These are phyloP conservation scores for Taiwanofungus camphoratus DNA, from an alignment of 1,284 basidiomycete genomes.

Conservation along the genomic window DNA sequence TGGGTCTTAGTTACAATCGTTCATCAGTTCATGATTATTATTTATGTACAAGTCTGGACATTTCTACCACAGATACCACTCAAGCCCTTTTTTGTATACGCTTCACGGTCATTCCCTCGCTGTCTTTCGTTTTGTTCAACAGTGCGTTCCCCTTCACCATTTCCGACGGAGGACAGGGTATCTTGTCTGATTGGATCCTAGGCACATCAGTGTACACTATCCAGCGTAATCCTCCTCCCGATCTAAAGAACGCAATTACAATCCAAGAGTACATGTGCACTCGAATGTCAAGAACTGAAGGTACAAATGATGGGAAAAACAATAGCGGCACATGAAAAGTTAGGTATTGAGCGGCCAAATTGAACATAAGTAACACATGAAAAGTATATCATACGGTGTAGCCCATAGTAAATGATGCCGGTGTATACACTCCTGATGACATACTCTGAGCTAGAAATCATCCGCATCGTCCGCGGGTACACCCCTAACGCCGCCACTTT, in stretches of 20 bases:
- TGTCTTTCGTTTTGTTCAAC: neutral
- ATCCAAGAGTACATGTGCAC: neutral
- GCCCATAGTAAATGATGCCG: too few relatives aligned
- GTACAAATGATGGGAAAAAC: neutral
- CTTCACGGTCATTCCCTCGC: neutral
- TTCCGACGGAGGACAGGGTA: neutral
- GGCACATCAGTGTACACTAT: constrained; percentile 7
- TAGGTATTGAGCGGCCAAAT: neutral
- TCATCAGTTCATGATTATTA: too few relatives aligned
- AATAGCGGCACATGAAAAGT: neutral
- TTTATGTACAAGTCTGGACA: too few relatives aligned
- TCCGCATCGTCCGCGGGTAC: constrained; percentile 35
- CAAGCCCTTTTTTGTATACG: neutral
- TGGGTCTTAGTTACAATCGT: neutral
- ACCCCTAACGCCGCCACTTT: constrained; percentile 74
- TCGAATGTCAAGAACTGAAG: neutral
- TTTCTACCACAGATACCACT: too few relatives aligned
- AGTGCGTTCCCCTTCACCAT: neutral
- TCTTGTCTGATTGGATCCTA: constrained; percentile 4
- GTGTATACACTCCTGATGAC: too few relatives aligned
- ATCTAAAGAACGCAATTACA: neutral
- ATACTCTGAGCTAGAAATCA: constrained; percentile 31
- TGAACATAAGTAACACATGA: neutral
- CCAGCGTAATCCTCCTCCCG: neutral
- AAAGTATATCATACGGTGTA: neutral